Evolutionary conservation across 225 moss, liverwort and hornwort species (phyloP).

Genomic region (Sphagnum tenellum): DNA sequence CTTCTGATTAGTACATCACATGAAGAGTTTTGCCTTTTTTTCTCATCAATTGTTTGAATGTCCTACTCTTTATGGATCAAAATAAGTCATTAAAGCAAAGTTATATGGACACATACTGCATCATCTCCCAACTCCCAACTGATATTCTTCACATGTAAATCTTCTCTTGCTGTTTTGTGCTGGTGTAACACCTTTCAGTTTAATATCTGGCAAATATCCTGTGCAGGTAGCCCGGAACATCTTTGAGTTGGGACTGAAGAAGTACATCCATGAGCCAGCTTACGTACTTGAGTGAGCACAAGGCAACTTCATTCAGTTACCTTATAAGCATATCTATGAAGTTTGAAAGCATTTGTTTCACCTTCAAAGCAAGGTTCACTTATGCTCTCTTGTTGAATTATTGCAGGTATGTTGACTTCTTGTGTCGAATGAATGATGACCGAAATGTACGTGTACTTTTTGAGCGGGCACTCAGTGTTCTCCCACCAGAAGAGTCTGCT

Average conservation of each 20-base stretch:
- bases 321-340: too few species aligned
- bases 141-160: too few species aligned
- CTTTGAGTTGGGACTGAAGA: slow-evolving; percentile 96
- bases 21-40: too few species aligned
- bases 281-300: slow-evolving; percentile 91
- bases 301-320: background rate
- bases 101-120: too few species aligned
- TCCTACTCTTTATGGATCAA: too few species aligned
- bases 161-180: too few species aligned
- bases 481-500: slow-evolving; percentile 83
- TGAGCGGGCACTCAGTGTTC: slow-evolving; percentile 87
- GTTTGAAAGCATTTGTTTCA: background rate
- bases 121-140: too few species aligned
- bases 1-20: too few species aligned
- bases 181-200: too few species aligned
- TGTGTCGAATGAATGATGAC: slow-evolving; percentile 97
- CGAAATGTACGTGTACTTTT: slow-evolving; percentile 95
- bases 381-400: background rate
- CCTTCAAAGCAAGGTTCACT: background rate
- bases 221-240: slow-evolving; percentile 97
- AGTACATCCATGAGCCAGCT: slow-evolving; percentile 83
- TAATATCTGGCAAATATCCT: background rate
- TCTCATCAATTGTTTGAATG: too few species aligned
- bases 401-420: slow-evolving; percentile 89
- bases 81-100: too few species aligned